Base-by-base conservation (phyloP, 1,284 basidiomycete genomes). In the Sanghuangporus baumii region DNA sequence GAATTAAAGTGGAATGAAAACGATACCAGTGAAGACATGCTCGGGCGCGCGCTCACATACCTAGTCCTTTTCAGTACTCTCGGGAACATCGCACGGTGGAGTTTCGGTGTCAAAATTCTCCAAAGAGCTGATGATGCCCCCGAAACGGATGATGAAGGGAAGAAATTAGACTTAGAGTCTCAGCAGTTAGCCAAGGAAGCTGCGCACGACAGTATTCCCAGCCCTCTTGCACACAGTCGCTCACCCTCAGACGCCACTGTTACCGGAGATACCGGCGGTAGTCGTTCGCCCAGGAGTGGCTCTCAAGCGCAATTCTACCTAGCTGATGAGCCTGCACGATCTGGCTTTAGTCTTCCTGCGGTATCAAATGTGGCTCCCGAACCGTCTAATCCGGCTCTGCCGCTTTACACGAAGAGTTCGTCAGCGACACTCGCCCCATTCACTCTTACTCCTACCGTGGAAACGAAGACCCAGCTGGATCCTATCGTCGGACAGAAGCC, bases 51-150 rank as follows among this genome's bases (percentile, higher is more conserved):
- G 0, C 78, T 98, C 65, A 95, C 94, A 0, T 97, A 98, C 71
- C 82, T 98, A 47, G 92, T 96, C 6, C 79, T 97, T 18, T 96
- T 95, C 73, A 94, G 91, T 64, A 97, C 95, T 0, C 81, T 98
- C 48, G 94, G 95, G 61, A 96, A 96, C 92, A 85, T 96, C 69
- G 89, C 91, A 70, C 66, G 87, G 37, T 59, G 57, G 57, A 60
- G 57, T 34, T 63, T 40, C 70, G 93, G 93, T 18, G 88, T 96
- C 16, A 82, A 82, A 59, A 79, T 95, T 0, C 80, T 96, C 8
- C 83, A 91, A 0, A 81, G 82, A 64, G 87, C 89, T 0, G 91
- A 95, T 66, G 52, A 66, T 12, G 52, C 69, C 57, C 54, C 23
- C n/a, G 43, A 59, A n/a, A 37, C 36, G n/a, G 7, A 16, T 37